Evolutionary conservation across 805 yeast genomes (phyloP), one percentile per base, ranked within the genome.

Genomic region (Ogataea pini): DNA sequence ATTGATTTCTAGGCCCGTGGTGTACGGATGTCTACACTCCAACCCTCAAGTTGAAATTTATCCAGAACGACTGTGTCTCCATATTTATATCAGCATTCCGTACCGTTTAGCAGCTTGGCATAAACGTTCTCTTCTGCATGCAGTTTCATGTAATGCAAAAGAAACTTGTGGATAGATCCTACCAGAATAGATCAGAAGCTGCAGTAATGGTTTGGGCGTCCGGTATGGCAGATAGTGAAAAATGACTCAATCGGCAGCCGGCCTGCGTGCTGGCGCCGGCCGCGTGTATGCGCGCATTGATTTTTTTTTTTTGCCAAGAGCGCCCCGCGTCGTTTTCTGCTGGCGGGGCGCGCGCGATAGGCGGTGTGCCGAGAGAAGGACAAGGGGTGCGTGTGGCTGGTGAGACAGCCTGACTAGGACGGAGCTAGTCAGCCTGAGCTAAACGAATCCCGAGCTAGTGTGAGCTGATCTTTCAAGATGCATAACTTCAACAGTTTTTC

Each of bases 121-220:
- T 38, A 38, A 38, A 38, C 42, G 42, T 27, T 38, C 17, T 32
- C 19, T 37, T 7, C 28, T 38, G 42, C 32, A 38, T 38, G 42
- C 42, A 17, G 10, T 5, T 9, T 38, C 13, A 24, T 38, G 42
- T 27, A 38, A 38, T 38, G 42, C 42, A 38, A 16, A 38, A 38
- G 42, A 38, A 38, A 38, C 42, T 19, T 37, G 16, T 14, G 42
- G 24, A 24, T 31, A 22, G 42, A 38, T 38, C 42, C 31, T 16
- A 31, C 22, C 20, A 38, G 33, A 25, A 16, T 25, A 25, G 33
- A 24, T 29, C 42, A 31, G 42, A 38, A 37, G 42, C 31, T 38
- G 42, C 27, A 38, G 17, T 24, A 38, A 28, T 6, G 4, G n/a
- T 25, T 18, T 36, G 36, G 25, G 25, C 25, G 25, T 22, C 8